A percentile compares a stretch with the other conserved stretches of the same genome.
phyloP scores from a whole-genome alignment of 2,329 filamentous ascomycete species.

The Fusarium mexicanum region DNA sequence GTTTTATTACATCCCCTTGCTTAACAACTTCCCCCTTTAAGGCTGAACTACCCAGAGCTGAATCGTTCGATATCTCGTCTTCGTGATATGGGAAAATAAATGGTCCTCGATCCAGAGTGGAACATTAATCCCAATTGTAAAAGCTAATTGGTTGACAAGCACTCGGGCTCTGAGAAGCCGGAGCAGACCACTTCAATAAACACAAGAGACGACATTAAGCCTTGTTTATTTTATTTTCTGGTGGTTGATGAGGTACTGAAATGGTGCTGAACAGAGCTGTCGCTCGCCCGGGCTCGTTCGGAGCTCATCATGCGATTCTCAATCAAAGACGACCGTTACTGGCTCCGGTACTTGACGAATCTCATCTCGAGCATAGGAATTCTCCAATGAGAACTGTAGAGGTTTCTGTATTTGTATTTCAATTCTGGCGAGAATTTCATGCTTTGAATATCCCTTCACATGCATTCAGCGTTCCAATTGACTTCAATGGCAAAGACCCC shows the following conservation, averaged over 20 bases:
- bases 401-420: constrained; percentile 27
- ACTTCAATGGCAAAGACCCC: background rate
- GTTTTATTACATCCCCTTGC: too few relatives aligned
- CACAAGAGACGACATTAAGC: background rate
- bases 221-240: background rate
- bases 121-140: background rate
- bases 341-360: constrained; percentile 26
- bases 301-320: constrained; percentile 41
- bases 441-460: background rate
- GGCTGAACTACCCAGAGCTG: constrained; percentile 1
- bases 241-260: background rate
- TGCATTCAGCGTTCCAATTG: background rate
- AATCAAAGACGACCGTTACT: constrained; percentile 35
- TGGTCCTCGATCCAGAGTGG: constrained; percentile 15
- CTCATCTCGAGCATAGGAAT: constrained; percentile 7
- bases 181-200: constrained; percentile 17
- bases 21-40: background rate
- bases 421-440: background rate
- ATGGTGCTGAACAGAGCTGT: background rate
- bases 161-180: constrained; percentile 21
- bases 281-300: constrained; percentile 29
- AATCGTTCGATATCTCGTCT: constrained; percentile 35
- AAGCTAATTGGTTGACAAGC: constrained; percentile 21
- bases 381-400: constrained; percentile 2
- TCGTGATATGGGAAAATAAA: constrained; percentile 21